A percentile compares a stretch with the other conserved stretches of the same genome.
Evolutionary conservation across 257 asterid genomes (phyloP).

Genomic region (Cinchona pubescens): DNA sequence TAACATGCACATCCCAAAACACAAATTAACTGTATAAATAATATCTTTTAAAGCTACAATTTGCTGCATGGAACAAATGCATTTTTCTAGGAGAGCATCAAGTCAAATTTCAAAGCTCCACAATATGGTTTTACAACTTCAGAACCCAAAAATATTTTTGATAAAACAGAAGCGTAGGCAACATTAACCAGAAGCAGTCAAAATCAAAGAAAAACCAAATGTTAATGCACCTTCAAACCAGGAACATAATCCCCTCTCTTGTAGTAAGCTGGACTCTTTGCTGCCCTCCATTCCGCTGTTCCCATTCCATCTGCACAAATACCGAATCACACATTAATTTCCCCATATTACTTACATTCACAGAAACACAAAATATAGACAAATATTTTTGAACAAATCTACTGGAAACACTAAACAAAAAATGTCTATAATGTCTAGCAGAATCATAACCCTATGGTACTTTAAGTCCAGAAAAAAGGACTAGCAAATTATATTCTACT

Average conservation of each 20-base stretch:
- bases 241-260: conserved; percentile 99
- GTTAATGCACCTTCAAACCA: conserved; percentile 67
- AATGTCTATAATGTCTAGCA: too few species aligned
- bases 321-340: conserved; percentile 15
- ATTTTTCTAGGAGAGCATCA: not conserved
- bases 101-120: not conserved
- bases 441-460: not conserved
- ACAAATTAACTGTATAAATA: not conserved
- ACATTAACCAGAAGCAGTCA: not conserved
- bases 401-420: not conserved
- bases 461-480: not conserved
- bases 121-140: not conserved
- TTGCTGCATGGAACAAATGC: not conserved
- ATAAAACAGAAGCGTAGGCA: not conserved
- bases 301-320: conserved; percentile 92
- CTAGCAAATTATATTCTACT: not conserved
- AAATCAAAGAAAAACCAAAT: not conserved
- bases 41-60: not conserved
- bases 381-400: too few species aligned
- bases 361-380: not conserved
- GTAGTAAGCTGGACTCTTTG: conserved; percentile 91
- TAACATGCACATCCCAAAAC: not conserved
- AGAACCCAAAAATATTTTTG: not conserved
- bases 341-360: not conserved
- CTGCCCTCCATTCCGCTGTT: conserved; percentile 99